These are phyloP conservation scores for Diaporthe ampelina DNA, from an alignment of 2,329 filamentous ascomycete genomes.

Conservation along the genomic window DNA sequence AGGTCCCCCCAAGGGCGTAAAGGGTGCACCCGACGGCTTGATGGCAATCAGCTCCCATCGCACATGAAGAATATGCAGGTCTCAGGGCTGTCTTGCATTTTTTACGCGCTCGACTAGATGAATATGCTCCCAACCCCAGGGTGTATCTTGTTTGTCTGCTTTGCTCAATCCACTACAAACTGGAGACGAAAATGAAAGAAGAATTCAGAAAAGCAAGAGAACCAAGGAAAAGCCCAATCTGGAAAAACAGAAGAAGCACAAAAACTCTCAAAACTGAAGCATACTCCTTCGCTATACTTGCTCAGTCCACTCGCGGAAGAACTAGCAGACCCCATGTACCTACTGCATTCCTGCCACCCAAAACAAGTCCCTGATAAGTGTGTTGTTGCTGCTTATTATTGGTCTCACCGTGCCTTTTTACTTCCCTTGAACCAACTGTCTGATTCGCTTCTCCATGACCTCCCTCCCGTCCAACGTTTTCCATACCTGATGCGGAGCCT, in stretches of 20 bases:
- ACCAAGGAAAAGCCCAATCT: background rate
- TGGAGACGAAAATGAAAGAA: background rate
- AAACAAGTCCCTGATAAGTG: constrained; percentile 15
- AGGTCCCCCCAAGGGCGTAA: constrained; percentile 12
- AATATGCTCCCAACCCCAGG: background rate
- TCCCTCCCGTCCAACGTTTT: constrained; percentile 77
- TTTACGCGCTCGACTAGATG: background rate
- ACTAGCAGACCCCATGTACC: background rate
- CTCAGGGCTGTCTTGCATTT: constrained; percentile 17
- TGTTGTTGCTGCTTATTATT: constrained; percentile 7
- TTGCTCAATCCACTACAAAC: background rate
- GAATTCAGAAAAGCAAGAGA: background rate
- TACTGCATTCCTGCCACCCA: constrained; percentile 17
- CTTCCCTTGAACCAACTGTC: constrained; percentile 69
- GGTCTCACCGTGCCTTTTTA: constrained; percentile 43
- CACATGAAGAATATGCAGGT: constrained; percentile 18
- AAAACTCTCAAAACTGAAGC: background rate
- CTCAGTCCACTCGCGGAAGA: constrained; percentile 2
- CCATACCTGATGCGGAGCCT: constrained; percentile 92
- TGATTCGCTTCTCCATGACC: constrained; percentile 83
- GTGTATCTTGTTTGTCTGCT: background rate
- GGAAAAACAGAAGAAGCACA: background rate
- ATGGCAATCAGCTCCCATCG: background rate
- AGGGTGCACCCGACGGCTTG: constrained; percentile 28
- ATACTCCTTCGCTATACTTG: constrained; percentile 19